These are phyloP conservation scores for Cutaneotrichosporon sp. DNA, from an alignment of 1,284 basidiomycete genomes.

Conservation along the genomic window DNA sequence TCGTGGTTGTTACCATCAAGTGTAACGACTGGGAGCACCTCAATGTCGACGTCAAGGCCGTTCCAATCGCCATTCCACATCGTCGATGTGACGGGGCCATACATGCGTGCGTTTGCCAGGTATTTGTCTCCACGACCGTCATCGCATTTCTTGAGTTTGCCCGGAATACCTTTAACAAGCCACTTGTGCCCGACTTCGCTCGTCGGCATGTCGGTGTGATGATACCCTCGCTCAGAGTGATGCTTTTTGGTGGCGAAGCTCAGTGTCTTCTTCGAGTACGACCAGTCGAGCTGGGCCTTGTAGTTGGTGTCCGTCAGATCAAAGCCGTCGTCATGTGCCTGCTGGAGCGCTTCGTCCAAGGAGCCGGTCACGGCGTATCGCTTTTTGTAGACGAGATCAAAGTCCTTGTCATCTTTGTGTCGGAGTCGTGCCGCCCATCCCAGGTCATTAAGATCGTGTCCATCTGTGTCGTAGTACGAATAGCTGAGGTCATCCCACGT, in stretches of 20 bases:
- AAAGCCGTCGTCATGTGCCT: conserved; percentile 7
- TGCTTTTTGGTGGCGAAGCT: background rate
- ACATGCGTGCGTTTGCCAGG: background rate
- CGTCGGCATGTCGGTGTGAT: background rate
- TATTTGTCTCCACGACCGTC: background rate
- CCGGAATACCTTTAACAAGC: conserved; percentile 1
- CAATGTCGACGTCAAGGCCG: conserved; percentile 1
- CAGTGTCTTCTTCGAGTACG: conserved; percentile 8
- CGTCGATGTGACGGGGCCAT: conserved; percentile 6
- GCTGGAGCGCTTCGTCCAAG: background rate
- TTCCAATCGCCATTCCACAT: conserved; percentile 1
- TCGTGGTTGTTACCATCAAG: background rate
- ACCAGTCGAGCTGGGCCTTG: conserved; percentile 10
- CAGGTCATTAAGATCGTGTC: background rate
- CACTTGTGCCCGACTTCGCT: background rate
- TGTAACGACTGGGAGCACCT: conserved; percentile 4
- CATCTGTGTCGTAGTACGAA: conserved; percentile 8
- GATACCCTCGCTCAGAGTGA: background rate
- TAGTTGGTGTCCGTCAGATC: conserved; percentile 3
- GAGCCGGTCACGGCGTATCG: conserved; percentile 1
- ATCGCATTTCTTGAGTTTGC: conserved; percentile 3
- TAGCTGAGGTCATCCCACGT: background rate
- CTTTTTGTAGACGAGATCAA: conserved; percentile 10
- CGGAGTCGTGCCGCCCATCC: conserved; percentile 9
- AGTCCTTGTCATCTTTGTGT: conserved; percentile 6